Evolutionary conservation across 495 filamentous ascomycete species (phyloP), one percentile per base, ranked within the genome.

Genomic region (Hypoxylon intermedium): DNA sequence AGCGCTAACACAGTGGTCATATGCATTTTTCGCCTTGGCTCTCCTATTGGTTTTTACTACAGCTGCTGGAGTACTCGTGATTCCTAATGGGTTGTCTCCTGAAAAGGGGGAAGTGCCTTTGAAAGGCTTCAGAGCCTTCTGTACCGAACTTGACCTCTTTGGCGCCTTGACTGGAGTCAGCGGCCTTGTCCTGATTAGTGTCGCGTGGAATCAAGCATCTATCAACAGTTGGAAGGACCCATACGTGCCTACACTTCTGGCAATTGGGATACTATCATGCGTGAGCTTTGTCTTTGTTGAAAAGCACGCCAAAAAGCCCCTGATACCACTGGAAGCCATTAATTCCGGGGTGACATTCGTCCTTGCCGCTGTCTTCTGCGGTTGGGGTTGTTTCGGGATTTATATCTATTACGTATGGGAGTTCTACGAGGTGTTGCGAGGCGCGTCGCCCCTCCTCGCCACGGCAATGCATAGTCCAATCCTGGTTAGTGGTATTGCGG

Each of bases 351-450:
- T 83, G 1, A 75, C 72, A 9, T 84, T 83, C 64, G 79, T 86
- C 6, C 74, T 88, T 7, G 80, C 74, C 6, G 82, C 82, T 37
- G 77, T 86, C 26, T 78, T 82, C 6, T 75, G 72, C 23, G 87
- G 85, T 1, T 89, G 86, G 87, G 78, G 77, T 41, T 79, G 76
- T 62, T 88, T 88, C 59, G 85, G 85, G 15, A 85, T 87, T 42
- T 80, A 82, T 65, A 72, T 84, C 40, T 88, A 78, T 68, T 89
- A 89, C 62, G 71, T 77, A 26, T 86, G 75, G 59, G 74, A 80
- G 34, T 85, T 85, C 59, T 67, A 87, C 57, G 77, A 83, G 48
- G 73, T 77, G 7, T 65, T 86, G 33, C 75, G 79, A n/a, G 77
- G 75, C 6, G 61, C 76, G 15, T 68, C 75, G 15, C 79, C 80